These are phyloP conservation scores for Paulinella micropora DNA, from an alignment of 78 protist species.

Conservation along the genomic window DNA sequence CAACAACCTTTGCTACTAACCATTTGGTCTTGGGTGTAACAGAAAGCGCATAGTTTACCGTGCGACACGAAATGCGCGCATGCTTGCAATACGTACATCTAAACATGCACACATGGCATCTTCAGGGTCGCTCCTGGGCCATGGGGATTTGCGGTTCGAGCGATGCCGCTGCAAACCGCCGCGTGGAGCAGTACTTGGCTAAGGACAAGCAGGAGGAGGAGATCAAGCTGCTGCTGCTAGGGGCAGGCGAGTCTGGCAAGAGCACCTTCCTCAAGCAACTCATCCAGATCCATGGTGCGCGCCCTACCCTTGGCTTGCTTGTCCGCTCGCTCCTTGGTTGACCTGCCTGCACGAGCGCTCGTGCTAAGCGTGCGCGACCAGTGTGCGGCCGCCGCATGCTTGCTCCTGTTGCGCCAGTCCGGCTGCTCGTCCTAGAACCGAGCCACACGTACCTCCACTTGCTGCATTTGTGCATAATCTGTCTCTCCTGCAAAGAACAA, in stretches of 20 bases:
- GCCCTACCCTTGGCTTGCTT: too few species aligned
- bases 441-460: too few species aligned
- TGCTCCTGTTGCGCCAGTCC: too few species aligned
- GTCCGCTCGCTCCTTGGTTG: too few species aligned
- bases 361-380: too few species aligned
- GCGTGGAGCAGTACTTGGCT: background rate
- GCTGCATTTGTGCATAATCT: too few species aligned
- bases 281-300: too few species aligned
- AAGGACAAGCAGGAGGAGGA: background rate
- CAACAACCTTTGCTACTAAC: too few species aligned
- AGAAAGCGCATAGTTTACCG: background rate
- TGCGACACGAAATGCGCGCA: background rate
- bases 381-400: too few species aligned
- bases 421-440: too few species aligned
- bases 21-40: background rate
- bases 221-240: background rate
- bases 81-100: background rate
- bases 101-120: background rate
- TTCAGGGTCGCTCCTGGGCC: background rate
- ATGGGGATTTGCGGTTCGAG: background rate
- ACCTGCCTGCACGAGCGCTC: too few species aligned
- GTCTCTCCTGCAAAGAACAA: too few species aligned
- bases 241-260: constrained; percentile 8
- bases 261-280: constrained; percentile 14
- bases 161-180: background rate